Base-by-base conservation (phyloP, 2,329 filamentous ascomycete species). In the Chaetomium globosum region DNA sequence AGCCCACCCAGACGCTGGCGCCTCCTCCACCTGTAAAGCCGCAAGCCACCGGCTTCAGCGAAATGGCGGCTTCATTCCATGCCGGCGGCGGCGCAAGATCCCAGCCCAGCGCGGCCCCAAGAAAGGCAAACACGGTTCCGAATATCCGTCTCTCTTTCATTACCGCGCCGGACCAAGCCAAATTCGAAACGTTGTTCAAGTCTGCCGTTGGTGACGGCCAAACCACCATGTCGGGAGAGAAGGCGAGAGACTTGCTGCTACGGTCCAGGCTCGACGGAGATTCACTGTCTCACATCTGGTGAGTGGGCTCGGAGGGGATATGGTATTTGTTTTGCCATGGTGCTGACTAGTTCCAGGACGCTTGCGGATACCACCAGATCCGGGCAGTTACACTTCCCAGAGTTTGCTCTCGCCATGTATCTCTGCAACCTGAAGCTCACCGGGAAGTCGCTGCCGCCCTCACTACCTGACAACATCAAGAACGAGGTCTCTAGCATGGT, bases 401-500 rank as follows among this genome's bases (percentile, higher is more conserved):
- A 99, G 78, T 99, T 99, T 71, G 95, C 95, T 8, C 83, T 99
- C 65, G 92, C 95, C 68, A 98, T 99, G 95, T 99, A 99, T 73
- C 86, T 99, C 36, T 99, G 95, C 82, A 99, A 98, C 75, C 76
- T 99, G 71, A 95, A 90, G 76, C 82, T 98, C 65, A 95, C 92
- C 0, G 92, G 93, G 65, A 97, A 96, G 78, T 82, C 88, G 0
- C 78, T 99, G 28, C 95, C 95, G 0, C 74, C 83, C 1, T 77
- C 75, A 6, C 82, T 99, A 10, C 95, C 95, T 0, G 93, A 97
- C 36, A 89, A 87, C 65, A 89, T 99, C 70, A 90, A 88, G 80
- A 99, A 99, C 73, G 95, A 99, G 77, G 95, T 99, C 21, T 98
- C 94, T 3, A 97, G 95, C 78, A 98, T 99, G 93, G 95, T 99